These are phyloP conservation scores for Chaetomiaceae sp. DNA, from an alignment of 2,329 filamentous ascomycete genomes.

Conservation along the genomic window DNA sequence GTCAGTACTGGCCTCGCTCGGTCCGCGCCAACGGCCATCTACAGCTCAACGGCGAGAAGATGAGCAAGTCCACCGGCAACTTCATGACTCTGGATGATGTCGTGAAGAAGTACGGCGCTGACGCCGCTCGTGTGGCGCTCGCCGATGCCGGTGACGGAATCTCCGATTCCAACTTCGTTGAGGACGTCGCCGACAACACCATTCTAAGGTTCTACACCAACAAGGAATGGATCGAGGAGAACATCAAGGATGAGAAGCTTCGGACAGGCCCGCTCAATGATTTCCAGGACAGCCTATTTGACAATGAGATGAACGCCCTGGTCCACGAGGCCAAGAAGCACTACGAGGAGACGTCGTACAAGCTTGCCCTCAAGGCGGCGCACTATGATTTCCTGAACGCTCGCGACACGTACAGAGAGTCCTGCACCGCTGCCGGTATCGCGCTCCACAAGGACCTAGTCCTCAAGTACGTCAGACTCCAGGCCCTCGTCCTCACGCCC, in stretches of 20 bases:
- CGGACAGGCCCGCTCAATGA: conserved; percentile 69
- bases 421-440: conserved; percentile 68
- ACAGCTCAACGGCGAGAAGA: conserved; percentile 95
- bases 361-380: conserved; percentile 77
- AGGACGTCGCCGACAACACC: conserved; percentile 86
- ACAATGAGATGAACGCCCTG: conserved; percentile 85
- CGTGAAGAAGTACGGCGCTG: conserved; percentile 88
- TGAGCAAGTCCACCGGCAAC: conserved; percentile 96
- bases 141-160: conserved; percentile 94
- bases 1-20: conserved; percentile 81
- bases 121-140: conserved; percentile 81
- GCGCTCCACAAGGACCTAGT: conserved; percentile 83
- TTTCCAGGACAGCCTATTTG: conserved; percentile 85
- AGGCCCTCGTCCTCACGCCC: conserved; percentile 61
- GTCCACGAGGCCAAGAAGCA: conserved; percentile 74
- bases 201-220: conserved; percentile 76
- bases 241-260: conserved; percentile 65
- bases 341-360: conserved; percentile 77
- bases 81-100: conserved; percentile 88
- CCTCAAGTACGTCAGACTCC: conserved; percentile 73
- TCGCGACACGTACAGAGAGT: conserved; percentile 78
- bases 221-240: conserved; percentile 89
- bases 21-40: conserved; percentile 90
- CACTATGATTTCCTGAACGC: conserved; percentile 90
- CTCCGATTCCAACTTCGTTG: conserved; percentile 95